Base-by-base conservation (phyloP, 306 rosid species). In the Cyclanthera cordifolia region DNA sequence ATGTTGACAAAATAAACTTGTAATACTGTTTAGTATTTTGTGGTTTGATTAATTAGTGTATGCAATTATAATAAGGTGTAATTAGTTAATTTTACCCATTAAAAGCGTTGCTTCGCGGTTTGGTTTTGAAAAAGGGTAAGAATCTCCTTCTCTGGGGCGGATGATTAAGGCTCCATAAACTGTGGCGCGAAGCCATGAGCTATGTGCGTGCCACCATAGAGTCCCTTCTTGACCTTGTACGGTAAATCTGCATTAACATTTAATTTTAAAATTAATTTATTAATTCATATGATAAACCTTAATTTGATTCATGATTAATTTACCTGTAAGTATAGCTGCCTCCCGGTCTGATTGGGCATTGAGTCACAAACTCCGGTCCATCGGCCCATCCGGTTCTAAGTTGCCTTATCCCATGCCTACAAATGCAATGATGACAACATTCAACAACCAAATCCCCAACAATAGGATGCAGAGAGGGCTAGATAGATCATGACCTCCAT, bases 121-220 rank as follows among this genome's bases (percentile, higher is more conserved):
- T 20, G 99, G 99, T 50, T 81, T 85, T 0, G 90, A 63, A 60
- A 94, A 94, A 28, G 99, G 97, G 73, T 80, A 94, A 25, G 86
- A 3, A 15, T 85, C 81, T 79, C 87, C 95, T 79, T 82, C 58
- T 70, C 72, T 85, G 1, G 99, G 99, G 43, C 72, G 95, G 68
- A 94, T 82, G 66, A 94, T 75, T 19, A 94, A 79, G 4, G 95
- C 91, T 20, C 99, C 99, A 21, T 94, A 90, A 8, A 90, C 95
- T 0, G 95, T 94, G 69, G 97, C 95, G 54, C 99, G 83, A 10
- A 94, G 82, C 99, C 99, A 94, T 4, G 99, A 94, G 73, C 91
- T 94, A 53, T 94, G 99, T 39, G 99, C 97, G 17, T 93, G 99
- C 99, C 99, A 93, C 99, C 99, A 93, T 30, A 93, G 76, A 21